Base-by-base conservation (phyloP, 2,329 filamentous ascomycete genomes). In the Macrophomina pseudophaseolina region DNA sequence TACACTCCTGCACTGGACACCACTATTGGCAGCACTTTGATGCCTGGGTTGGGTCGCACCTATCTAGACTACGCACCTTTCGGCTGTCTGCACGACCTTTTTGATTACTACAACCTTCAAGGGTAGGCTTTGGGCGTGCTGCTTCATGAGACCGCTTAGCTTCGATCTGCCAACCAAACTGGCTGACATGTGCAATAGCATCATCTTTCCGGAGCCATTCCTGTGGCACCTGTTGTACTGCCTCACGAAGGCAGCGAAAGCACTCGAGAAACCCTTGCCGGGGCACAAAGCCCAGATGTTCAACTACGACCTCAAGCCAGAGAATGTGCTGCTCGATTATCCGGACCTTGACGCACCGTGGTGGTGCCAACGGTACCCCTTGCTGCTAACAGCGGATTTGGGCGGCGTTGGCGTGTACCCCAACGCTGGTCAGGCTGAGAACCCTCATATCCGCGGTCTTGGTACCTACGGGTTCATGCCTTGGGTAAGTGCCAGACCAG, bases 281-380 rank as follows among this genome's bases (percentile, higher is more conserved):
- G 16, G 32, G n/a, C 8, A 42, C 14, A 32, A 64, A 16, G 32
- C 16, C 3, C 3, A 51, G 6, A 53, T 65, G 18, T 65, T 56
- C 30, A 52, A 65, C n/a, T 58, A 28, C 32, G 63, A 65, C 32
- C 12, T 65, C 11, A 65, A 65, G 52, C 51, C 63, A 3, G n/a
- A 12, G 8, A 65, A 65, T 14, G 40, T 65, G 4, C 4, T 65
- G 33, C 30, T 65, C 11, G 28, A 9, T 3, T 6, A 28, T 1
- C 4, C 28, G 5, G 42, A 54, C 6, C 30, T 18, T 5, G n/a
- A 11, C n/a, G 40, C 28, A 2, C 42, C 16, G 6, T 35, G 48
- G 28, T 65, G 63, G 63, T 30, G 49, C 5, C 28, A 18, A 14
- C 32, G 58, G 32, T 65, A 65, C n/a, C 63, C 63, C 5, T 18